A percentile compares a stretch with the other conserved stretches of the same genome.
phyloP scores from a whole-genome alignment of 176 grass and related monocot genomes.

The Oryza longistaminata region DNA sequence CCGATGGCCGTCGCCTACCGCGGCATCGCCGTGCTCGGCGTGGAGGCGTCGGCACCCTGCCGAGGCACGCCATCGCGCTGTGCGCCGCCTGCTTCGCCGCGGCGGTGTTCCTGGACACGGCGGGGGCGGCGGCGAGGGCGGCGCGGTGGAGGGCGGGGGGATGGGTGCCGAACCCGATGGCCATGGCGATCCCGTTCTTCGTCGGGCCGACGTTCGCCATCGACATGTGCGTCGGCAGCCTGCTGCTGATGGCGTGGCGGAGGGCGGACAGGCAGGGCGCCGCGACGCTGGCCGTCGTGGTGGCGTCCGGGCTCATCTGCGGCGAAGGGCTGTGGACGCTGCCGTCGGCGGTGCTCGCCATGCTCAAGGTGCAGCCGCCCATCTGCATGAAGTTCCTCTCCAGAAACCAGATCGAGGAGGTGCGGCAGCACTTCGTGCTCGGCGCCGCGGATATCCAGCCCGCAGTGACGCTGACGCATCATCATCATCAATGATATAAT shows the following conservation, averaged over 20 bases:
- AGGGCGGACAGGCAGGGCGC: constrained; percentile 15
- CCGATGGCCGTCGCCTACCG: constrained; percentile 54
- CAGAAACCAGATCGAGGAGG: constrained; percentile 3
- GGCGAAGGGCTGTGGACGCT: constrained; percentile 46
- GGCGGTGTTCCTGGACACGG: not conserved
- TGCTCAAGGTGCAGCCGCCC: constrained; percentile 35
- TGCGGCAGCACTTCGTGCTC: constrained; percentile 11
- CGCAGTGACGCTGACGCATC: not conserved
- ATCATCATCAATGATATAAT: too few species aligned
- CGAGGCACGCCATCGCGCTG: constrained; percentile 27
- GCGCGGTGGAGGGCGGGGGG: constrained; percentile 13
- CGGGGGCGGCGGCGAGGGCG: not conserved
- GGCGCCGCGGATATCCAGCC: not conserved
- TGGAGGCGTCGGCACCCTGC: constrained; percentile 24
- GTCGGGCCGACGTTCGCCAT: constrained; percentile 34
- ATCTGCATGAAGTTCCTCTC: constrained; percentile 53
- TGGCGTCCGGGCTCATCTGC: constrained; percentile 45
- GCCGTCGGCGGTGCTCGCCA: constrained; percentile 30
- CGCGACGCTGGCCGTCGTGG: not conserved
- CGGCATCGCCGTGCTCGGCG: constrained; percentile 33
- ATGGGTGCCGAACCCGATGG: constrained; percentile 44
- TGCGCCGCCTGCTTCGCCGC: constrained; percentile 7
- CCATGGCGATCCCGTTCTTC: constrained; percentile 51
- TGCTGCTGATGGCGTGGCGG: constrained; percentile 40
- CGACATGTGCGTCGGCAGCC: constrained; percentile 43